These are phyloP conservation scores for Teunomyces stri DNA, from an alignment of 805 yeast species.

Conservation along the genomic window DNA sequence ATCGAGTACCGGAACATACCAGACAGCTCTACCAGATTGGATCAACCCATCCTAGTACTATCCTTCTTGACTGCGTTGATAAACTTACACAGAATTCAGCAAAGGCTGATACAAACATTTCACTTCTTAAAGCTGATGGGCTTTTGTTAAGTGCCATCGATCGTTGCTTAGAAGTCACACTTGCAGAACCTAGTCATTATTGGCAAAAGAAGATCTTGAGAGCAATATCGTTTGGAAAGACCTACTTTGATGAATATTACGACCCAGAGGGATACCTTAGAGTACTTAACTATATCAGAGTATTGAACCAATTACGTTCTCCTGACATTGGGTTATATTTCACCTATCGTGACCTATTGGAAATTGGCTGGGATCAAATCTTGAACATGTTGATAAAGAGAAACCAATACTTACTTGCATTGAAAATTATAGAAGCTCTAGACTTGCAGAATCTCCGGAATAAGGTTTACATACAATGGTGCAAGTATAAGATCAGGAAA, in stretches of 20 bases:
- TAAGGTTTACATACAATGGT: slow-evolving; percentile 73
- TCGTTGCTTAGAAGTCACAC: slow-evolving; percentile 70
- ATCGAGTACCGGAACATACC: slow-evolving; percentile 58
- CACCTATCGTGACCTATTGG: slow-evolving; percentile 53
- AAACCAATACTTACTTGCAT: slow-evolving; percentile 57
- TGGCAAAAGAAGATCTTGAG: slow-evolving; percentile 79
- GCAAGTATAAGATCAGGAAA: slow-evolving; percentile 60
- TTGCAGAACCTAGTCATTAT: slow-evolving; percentile 69
- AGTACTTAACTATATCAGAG: slow-evolving; percentile 59
- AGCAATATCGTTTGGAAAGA: slow-evolving; percentile 87
- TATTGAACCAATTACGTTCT: slow-evolving; percentile 67
- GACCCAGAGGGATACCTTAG: slow-evolving; percentile 57
- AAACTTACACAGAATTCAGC: slow-evolving; percentile 67
- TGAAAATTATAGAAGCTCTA: slow-evolving; percentile 56
- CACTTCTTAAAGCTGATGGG: slow-evolving; percentile 44
- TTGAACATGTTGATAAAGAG: slow-evolving; percentile 58
- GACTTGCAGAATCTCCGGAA: slow-evolving; percentile 36
- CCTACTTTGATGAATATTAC: slow-evolving; percentile 51
- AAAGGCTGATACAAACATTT: slow-evolving; percentile 75
- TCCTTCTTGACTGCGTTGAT: slow-evolving; percentile 70
- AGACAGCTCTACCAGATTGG: slow-evolving; percentile 76
- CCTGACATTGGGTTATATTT: slow-evolving; percentile 66
- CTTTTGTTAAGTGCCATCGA: slow-evolving; percentile 58
- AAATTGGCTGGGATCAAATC: slow-evolving; percentile 53
- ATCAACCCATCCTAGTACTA: slow-evolving; percentile 77